A percentile compares a stretch with the other conserved stretches of the same genome.
Evolutionary conservation across 441 rosid species (phyloP).

Genomic region (Syzygium syzygioides): DNA sequence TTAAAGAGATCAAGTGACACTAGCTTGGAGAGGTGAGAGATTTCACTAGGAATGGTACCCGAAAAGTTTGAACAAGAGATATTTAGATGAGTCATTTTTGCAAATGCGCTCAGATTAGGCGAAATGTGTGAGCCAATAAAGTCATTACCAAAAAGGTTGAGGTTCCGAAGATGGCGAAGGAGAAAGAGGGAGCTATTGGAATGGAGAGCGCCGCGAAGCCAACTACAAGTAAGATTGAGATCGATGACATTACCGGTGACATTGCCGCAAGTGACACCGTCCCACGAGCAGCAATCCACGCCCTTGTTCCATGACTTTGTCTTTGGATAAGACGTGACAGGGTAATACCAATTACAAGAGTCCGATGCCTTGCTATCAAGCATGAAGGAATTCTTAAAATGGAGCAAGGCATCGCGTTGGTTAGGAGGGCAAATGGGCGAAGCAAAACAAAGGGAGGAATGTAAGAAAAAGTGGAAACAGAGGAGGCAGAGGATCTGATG

Average conservation of each 20-base stretch:
- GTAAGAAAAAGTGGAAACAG: background rate
- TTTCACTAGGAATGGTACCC: no score
- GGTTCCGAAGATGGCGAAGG: no score
- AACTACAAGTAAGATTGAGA: rapidly evolving
- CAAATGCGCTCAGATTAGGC: no score
- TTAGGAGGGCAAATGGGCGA: background rate
- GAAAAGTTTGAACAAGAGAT: no score
- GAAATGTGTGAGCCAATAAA: no score
- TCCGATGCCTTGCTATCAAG: background rate
- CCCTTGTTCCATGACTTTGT: background rate
- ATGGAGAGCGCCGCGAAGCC: rapidly evolving
- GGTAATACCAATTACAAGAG: rapidly evolving
- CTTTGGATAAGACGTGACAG: no score
- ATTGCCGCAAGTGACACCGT: rapidly evolving
- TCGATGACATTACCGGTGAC: rapidly evolving
- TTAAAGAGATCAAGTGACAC: no score
- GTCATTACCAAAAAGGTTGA: no score
- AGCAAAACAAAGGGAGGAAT: background rate
- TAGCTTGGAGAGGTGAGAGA: no score
- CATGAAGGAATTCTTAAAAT: background rate
- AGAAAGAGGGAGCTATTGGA: background rate
- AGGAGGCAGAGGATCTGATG: background rate
- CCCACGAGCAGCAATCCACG: background rate
- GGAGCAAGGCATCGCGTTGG: background rate
- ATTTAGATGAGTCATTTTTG: no score